Base-by-base conservation (phyloP, 495 filamentous ascomycete species). In the Penicillium steckii region DNA sequence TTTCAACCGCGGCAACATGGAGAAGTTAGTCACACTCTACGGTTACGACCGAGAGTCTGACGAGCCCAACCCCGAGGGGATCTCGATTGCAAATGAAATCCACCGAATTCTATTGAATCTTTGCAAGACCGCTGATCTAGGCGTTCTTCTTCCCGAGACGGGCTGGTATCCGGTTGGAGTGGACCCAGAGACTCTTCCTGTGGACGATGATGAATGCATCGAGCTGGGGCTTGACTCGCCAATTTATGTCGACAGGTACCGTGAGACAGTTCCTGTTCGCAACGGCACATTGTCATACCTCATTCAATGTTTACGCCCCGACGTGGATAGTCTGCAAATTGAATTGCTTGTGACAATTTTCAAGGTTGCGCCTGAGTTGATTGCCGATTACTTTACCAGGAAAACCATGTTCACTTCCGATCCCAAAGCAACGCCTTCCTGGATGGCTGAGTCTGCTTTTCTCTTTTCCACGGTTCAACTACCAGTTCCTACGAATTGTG, bases 381-480 rank as follows among this genome's bases (percentile, higher is more conserved):
- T 96, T 4, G 85, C 90, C 9, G 81, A 88, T 57, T 97, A 91
- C 65, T 97, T 96, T 57, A 75, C 81, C 44, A 84, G 80, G 62
- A 90, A 87, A 65, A 85, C 84, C 35, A 80, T 83, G 59, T 95
- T 97, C 66, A 79, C 84, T 3, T 89, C 95, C 44, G 95, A 97
- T 22, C 92, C 94, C 0, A 97, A 96, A 60, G 76, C 91, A 8
- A 90, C 90, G 1, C 79, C 89, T 0, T 93, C 92, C 3, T 99
- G 94, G 94, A 86, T 97, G 57, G 91, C 92, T 17, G 96, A 92
- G 62, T 91, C 89, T 3, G 80, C 90, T 0, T 89, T 97, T 47
- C 69, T 99, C 4, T 92, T 94, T 65, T 87, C 86, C 19, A 78
- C 80, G 1, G 80, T 97, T 6, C 78, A 86, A 47, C 65, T 96